Evolutionary conservation across 176 grass and related monocot genomes (phyloP).

Genomic region (Cymbopogon citratus): DNA sequence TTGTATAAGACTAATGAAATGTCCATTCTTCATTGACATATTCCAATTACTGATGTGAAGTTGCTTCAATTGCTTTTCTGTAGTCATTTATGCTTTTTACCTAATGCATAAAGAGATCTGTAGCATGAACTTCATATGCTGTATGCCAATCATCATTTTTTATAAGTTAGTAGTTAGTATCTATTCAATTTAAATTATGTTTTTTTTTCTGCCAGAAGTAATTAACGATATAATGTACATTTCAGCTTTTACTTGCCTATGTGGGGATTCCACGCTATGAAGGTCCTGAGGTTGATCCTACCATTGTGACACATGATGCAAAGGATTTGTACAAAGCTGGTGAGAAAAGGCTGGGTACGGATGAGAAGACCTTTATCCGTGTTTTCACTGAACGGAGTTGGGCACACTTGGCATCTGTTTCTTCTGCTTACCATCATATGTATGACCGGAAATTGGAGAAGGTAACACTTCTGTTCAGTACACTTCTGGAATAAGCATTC

Average conservation of each 20-base stretch:
- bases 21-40: background rate
- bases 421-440: slow-evolving; percentile 78
- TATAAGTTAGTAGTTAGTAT: background rate
- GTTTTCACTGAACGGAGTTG: slow-evolving; percentile 89
- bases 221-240: slow-evolving; percentile 15
- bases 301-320: slow-evolving; percentile 71
- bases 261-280: slow-evolving; percentile 74
- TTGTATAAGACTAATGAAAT: background rate
- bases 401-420: slow-evolving; percentile 76
- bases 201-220: background rate
- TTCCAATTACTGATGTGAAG: background rate
- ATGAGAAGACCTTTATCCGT: slow-evolving; percentile 79
- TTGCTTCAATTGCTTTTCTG: background rate
- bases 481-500: slow-evolving; percentile 4
- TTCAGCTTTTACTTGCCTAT: slow-evolving; percentile 80
- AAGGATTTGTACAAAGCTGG: slow-evolving; percentile 97
- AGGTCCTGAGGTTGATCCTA: slow-evolving; percentile 84
- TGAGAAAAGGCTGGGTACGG: slow-evolving; percentile 87
- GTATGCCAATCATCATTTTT: background rate
- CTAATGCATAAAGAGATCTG: slow-evolving; percentile 10
- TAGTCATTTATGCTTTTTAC: background rate
- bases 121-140: background rate
- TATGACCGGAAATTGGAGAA: slow-evolving; percentile 72
- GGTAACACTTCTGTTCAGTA: slow-evolving; percentile 40
- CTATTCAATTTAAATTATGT: slow-evolving; percentile 5